Conservation (phyloP, 345 rosid genomes). For the Citrus sp. region DNA sequence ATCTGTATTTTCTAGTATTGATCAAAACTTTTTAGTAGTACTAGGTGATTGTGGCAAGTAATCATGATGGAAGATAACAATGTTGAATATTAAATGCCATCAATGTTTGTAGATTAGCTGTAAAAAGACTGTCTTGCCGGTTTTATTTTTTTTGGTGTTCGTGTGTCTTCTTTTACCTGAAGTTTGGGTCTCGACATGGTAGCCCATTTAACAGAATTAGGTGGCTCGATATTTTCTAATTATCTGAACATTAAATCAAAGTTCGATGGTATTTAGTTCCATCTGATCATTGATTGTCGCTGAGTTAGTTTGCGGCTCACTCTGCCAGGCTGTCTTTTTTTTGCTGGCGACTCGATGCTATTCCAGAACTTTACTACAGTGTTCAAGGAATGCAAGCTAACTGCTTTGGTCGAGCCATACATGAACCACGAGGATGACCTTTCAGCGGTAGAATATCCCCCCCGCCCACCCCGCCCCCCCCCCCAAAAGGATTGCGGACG, state of each 20-base stretch:
- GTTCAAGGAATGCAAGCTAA: too few relatives aligned
- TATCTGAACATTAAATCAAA: neutral
- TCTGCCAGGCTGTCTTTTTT: neutral
- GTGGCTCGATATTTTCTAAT: neutral
- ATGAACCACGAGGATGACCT: too few relatives aligned
- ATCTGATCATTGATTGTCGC: neutral
- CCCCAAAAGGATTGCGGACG: too few relatives aligned
- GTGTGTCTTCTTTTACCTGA: neutral
- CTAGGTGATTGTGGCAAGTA: slow-evolving; percentile 59
- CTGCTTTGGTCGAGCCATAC: too few relatives aligned
- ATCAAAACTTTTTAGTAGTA: slow-evolving; percentile 36
- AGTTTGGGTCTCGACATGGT: neutral
- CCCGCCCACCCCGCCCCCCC: fast-evolving
- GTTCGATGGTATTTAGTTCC: slow-evolving; percentile 13
- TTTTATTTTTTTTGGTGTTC: neutral
- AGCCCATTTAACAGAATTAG: neutral
- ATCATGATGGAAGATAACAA: slow-evolving; percentile 37
- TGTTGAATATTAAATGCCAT: slow-evolving; percentile 25
- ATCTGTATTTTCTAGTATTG: slow-evolving; percentile 62
- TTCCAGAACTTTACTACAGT: too few relatives aligned
- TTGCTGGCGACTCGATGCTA: neutral
- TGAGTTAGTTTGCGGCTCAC: neutral
- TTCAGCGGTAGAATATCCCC: too few relatives aligned
- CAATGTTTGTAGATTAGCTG: slow-evolving; percentile 25
- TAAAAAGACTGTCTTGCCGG: slow-evolving; percentile 14